A percentile compares a stretch with the other conserved stretches of the same genome.
Evolutionary conservation across 2,329 filamentous ascomycete genomes (phyloP).

Genomic region (Zymoseptoria pseudotritici): DNA sequence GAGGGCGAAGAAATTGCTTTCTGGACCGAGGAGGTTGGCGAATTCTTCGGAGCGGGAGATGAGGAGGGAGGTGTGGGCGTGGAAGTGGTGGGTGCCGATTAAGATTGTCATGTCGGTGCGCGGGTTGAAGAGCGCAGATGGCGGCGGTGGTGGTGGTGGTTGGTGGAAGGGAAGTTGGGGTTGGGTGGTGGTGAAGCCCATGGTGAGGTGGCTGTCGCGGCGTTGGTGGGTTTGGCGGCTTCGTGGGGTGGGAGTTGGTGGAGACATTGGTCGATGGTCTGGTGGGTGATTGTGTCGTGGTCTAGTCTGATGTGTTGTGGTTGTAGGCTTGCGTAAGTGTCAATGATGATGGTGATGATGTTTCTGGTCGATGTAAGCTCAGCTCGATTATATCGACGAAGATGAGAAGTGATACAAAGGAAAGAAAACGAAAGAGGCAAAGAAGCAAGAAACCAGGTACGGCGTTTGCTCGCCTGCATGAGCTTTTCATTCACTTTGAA

Average conservation of each 20-base stretch:
- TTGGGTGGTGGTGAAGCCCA: not conserved
- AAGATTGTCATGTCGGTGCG: not conserved
- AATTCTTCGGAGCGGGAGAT: not conserved
- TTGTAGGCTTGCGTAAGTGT: no score
- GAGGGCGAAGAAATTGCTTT: not conserved
- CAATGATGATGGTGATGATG: no score
- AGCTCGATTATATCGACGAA: no score
- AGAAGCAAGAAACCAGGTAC: no score
- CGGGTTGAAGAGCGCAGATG: not conserved
- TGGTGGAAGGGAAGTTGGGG: no score
- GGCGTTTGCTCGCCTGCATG: no score
- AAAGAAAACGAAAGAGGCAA: no score
- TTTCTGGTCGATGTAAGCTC: no score
- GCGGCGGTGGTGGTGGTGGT: not conserved
- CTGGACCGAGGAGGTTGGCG: not conserved
- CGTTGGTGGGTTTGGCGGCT: not conserved
- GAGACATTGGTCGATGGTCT: not conserved
- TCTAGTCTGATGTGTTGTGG: no score
- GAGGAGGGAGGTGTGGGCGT: not conserved
- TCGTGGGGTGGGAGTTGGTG: not conserved
- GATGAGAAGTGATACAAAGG: no score
- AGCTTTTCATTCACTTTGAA: no score
- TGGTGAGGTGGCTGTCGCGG: not conserved
- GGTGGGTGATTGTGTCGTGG: no score
- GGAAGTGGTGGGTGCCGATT: not conserved